Evolutionary conservation across 306 rosid species (phyloP), one percentile per base, ranked within the genome.

Genomic region (Pterocarpus macrocarpus): DNA sequence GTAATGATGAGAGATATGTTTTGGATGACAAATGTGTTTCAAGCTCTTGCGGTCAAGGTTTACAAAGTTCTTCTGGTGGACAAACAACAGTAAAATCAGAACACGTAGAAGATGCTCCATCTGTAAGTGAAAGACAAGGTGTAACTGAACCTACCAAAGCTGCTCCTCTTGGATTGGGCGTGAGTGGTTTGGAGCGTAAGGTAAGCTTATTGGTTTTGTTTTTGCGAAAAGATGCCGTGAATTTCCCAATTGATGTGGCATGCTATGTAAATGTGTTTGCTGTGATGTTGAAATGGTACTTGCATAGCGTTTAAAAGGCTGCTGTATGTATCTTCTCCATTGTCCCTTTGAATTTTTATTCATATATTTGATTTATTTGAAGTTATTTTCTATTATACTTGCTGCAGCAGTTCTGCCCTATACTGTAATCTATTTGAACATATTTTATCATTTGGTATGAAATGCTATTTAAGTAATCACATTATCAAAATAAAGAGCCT

Each of bases 121-220:
- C 88, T 72, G 80, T 81, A 61, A 63, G 78, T 81, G 91, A 69
- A 79, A 88, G 85, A 81, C 80, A 64, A 34, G 83, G 76, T 78
- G 76, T 34, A 75, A 71, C 90, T 53, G 92, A 80, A 81, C 86
- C 83, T 70, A 77, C 85, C 47, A 87, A 89, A 88, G 77, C 90
- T 82, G 86, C 83, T 82, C 99, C 99, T 4, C 93, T 93, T 71
- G 99, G 99, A 72, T 84, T 95, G 85, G 99, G 99, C 75, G 43
- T 84, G 61, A 84, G 92, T 83, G 89, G 92, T 81, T 74, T 93
- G 90, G 98, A 92, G 73, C 94, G 88, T 65, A 95, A 93, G 94
- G 91, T 91, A 71, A 89, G 84, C 64, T 75, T 79, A 28, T 69
- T 63, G 45, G 67, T 39, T 73, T 28, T 68, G 52, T 66, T 47